Percentiles rank a stretch among this genome's conserved stretches.
phyloP scores from a whole-genome alignment of 2,329 filamentous ascomycete species.

The Paecilomyces dactylethromorphus region DNA sequence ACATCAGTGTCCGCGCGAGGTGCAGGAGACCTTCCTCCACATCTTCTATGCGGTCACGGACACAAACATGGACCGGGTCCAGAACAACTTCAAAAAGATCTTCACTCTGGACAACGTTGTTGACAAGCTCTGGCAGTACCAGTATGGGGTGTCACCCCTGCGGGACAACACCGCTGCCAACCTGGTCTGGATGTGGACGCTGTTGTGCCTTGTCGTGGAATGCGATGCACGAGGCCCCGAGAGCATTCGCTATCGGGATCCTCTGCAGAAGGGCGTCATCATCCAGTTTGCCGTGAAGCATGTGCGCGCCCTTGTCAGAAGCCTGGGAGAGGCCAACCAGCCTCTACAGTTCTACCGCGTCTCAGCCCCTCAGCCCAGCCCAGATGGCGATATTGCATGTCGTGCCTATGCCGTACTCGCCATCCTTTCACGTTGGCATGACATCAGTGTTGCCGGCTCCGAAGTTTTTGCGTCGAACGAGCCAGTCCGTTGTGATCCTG shows the following conservation, averaged over 20 bases:
- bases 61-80: constrained; percentile 28
- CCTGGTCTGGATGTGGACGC: constrained; percentile 34
- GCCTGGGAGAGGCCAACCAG: constrained; percentile 30
- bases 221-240: constrained; percentile 36
- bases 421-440: constrained; percentile 36
- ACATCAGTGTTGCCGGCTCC: constrained; percentile 33
- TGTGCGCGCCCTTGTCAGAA: constrained; percentile 32
- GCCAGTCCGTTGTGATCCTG: constrained; percentile 32
- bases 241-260: constrained; percentile 34
- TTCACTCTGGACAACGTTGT: constrained; percentile 34
- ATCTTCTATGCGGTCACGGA: constrained; percentile 33
- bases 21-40: constrained; percentile 36
- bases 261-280: constrained; percentile 32
- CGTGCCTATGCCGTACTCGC: constrained; percentile 34
- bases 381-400: constrained; percentile 33
- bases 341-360: constrained; percentile 22
- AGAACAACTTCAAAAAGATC: constrained; percentile 26
- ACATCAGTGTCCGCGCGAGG: constrained; percentile 31
- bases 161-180: constrained; percentile 21
- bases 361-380: constrained; percentile 22
- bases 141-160: not conserved
- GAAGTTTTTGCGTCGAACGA: constrained; percentile 32
- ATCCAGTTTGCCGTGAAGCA: constrained; percentile 33
- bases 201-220: constrained; percentile 37
- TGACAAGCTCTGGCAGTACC: constrained; percentile 12